These are phyloP conservation scores for Colletotrichum cordylinicola DNA, from an alignment of 2,329 filamentous ascomycete genomes.

Conservation along the genomic window DNA sequence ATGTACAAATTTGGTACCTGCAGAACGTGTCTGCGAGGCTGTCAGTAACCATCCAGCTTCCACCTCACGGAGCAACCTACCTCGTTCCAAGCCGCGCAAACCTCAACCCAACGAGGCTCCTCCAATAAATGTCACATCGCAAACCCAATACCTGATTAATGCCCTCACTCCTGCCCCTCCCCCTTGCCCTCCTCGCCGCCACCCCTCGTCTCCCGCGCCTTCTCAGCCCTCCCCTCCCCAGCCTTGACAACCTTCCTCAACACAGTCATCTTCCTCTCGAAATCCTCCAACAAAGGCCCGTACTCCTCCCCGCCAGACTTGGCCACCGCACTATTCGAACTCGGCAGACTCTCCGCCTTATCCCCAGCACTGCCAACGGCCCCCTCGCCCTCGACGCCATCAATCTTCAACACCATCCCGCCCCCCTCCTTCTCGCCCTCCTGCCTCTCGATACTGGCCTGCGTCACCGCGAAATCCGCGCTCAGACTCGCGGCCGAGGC, in stretches of 20 bases:
- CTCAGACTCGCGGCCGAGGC: constrained; percentile 75
- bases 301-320: constrained; percentile 51
- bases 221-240: constrained; percentile 36
- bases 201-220: not conserved
- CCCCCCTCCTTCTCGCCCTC: constrained; percentile 30
- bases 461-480: constrained; percentile 71
- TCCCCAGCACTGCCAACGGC: too few species aligned
- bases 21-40: not conserved
- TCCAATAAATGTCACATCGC: not conserved
- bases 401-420: constrained; percentile 65
- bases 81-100: not conserved
- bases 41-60: fast-evolving
- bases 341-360: constrained; percentile 13
- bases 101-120: fast-evolving
- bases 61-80: not conserved
- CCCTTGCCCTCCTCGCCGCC: constrained; percentile 11
- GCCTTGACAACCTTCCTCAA: constrained; percentile 60
- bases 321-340: constrained; percentile 34
- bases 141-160: not conserved
- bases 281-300: constrained; percentile 57
- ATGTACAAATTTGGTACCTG: too few species aligned
- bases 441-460: constrained; percentile 50
- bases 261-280: constrained; percentile 61
- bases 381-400: constrained; percentile 57
- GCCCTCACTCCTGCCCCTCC: constrained; percentile 25